Percentiles rank a stretch among this genome's conserved stretches.
Evolutionary conservation across 441 rosid species (phyloP).

Genomic region (Omphalea diandra): DNA sequence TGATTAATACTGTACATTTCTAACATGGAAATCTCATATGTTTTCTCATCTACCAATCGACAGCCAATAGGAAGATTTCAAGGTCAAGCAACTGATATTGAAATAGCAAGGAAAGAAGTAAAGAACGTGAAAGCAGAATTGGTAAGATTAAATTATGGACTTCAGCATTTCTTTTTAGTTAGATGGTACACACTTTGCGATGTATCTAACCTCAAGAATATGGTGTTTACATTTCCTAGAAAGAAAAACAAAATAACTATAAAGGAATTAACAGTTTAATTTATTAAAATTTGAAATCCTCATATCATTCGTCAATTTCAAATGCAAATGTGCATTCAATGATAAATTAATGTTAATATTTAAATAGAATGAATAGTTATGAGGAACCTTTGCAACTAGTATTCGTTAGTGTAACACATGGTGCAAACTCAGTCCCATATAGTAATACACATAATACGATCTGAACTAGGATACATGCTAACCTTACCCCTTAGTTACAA

Average conservation of each 20-base stretch:
- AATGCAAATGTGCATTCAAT: not conserved
- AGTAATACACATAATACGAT: too few relatives aligned
- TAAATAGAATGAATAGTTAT: not conserved
- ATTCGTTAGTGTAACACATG: not conserved
- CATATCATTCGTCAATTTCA: not conserved
- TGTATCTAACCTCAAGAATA: not conserved
- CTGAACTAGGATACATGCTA: not conserved
- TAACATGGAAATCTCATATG: not conserved
- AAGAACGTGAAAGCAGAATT: slow-evolving; percentile 62
- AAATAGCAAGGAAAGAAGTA: slow-evolving; percentile 71
- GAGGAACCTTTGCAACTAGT: not conserved
- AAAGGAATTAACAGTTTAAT: not conserved
- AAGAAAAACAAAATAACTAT: not conserved
- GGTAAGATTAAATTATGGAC: slow-evolving; percentile 46
- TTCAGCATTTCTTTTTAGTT: not conserved
- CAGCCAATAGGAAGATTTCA: slow-evolving; percentile 92
- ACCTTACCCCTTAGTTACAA: not conserved
- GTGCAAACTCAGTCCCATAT: too few relatives aligned
- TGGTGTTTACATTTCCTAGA: not conserved
- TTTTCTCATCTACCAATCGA: slow-evolving; percentile 27
- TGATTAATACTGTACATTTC: slow-evolving; percentile 1
- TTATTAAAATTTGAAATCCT: not conserved
- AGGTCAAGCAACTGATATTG: slow-evolving; percentile 92
- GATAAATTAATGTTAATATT: not conserved
- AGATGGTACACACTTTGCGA: not conserved